Base-by-base conservation (phyloP, 2,329 filamentous ascomycete species). In the Teratosphaeria pseudoeucalypti region DNA sequence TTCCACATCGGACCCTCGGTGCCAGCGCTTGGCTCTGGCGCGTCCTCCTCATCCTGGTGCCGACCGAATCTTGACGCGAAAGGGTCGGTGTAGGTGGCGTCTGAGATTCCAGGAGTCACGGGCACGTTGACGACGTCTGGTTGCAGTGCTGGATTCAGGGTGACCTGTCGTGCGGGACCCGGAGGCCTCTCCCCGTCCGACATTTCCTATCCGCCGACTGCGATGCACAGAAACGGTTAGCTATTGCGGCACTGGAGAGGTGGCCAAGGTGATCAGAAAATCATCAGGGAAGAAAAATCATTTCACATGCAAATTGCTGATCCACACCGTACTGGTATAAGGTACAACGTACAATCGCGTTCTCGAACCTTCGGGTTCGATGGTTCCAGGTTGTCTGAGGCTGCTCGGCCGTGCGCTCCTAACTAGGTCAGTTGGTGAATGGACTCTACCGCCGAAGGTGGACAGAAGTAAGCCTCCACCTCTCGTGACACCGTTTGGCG, bases 81-180 rank as follows among this genome's bases (percentile, higher is more conserved):
- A 34, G 54, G 53, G 53, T 62, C 63, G 23, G 62, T 61, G 52
- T 60, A 60, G 34, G 59, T 37, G 54, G 59, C 43, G 56, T 64
- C 61, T 57, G 61, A 63, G 57, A 68, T 62, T 37, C 61, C 63
- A 19, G 67, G 67, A 12, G 67, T 69, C 39, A 68, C 66, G 23
- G 66, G 66, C 23, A 67, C 58, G 55, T 56, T 62, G 23, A 54
- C 52, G 37, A 58, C 39, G 27, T 34, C 60, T 16, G 58, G 57
- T 39, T 58, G 23, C 16, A 56, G 47, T 14, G 57, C 59, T 27
- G 59, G 59, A 27, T 61, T 58, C 26, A 56, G 23, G 11, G 59
- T 58, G 9, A 34, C 34, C 34, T 60, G 39, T 34, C 57, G 19
- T 14, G 23, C 29, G 0, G 56, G 56, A n/a, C 39, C 39, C 37